Base-by-base conservation (phyloP, 306 rosid genomes). In the Cucumis hystrix region DNA sequence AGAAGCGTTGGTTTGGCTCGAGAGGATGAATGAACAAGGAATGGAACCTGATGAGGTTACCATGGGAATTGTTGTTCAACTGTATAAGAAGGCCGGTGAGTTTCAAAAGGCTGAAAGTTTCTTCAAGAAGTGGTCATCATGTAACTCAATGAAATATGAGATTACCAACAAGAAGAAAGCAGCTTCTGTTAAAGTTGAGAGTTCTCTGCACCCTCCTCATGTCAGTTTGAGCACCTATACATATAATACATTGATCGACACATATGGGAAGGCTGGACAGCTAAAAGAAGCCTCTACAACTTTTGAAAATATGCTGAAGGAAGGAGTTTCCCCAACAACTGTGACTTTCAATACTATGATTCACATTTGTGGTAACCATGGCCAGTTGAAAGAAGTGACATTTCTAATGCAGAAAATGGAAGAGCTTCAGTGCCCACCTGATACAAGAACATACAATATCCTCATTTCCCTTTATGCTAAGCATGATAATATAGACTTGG, bases 41-140 rank as follows among this genome's bases (percentile, higher is more conserved):
- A 87, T 94, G 88, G 90, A 86, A 47, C 97, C 97, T 13, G 98
- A 94, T 84, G 98, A 94, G 87, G 91, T 94, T 35, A 94, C 97
- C 7, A 85, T 94, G 98, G 97, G 88, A 77, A 94, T 86, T 79
- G 95, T 94, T 8, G 89, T 94, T 83, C 98, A 92, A 75, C 47
- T 94, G 89, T 91, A 90, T 71, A 94, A 94, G 92, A 90, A 87
- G 77, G 90, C 91, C 0, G 96, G 97, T 13, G 96, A 90, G 70
- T 90, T 87, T 82, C 83, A 49, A 73, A 94, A 91, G 77, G 97
- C 97, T 1, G 96, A 89, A 85, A 92, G 80, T 6, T 91, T 87
- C 87, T 91, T 91, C 84, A 78, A 80, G 69, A 89, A 82, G 77
- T 94, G 97, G 97, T 90, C 96, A 14, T 80, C 56, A 6, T 78